These are phyloP conservation scores for Hymenoscyphus albidus DNA, from an alignment of 2,329 filamentous ascomycete genomes.

Conservation along the genomic window DNA sequence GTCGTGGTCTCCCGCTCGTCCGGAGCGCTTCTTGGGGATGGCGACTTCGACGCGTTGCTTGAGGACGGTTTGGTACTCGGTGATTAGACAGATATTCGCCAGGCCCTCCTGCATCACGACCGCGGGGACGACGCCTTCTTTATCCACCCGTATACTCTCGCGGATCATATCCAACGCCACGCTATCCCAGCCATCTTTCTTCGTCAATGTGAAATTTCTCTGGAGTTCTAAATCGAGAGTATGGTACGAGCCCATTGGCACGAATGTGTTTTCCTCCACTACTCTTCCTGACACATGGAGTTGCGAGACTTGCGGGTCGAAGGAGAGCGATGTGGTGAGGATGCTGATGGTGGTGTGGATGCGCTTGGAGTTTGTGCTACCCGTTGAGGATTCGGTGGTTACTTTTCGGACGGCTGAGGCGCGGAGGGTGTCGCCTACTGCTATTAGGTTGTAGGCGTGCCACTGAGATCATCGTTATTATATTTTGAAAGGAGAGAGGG, in stretches of 20 bases:
- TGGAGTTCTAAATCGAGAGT: constrained; percentile 82
- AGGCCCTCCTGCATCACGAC: constrained; percentile 90
- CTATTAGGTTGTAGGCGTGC: constrained; percentile 72
- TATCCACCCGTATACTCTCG: constrained; percentile 74
- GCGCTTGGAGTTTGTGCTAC: constrained; percentile 58
- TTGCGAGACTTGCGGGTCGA: constrained; percentile 63
- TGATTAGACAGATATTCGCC: constrained; percentile 79
- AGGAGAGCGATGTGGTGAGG: constrained; percentile 62
- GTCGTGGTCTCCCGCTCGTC: constrained; percentile 57
- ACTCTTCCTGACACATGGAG: constrained; percentile 66
- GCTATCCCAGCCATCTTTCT: constrained; percentile 84
- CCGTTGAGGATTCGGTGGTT: constrained; percentile 53
- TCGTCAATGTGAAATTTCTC: constrained; percentile 83
- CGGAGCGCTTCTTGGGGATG: constrained; percentile 64
- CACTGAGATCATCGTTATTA: constrained; percentile 44
- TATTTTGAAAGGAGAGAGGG: background rate
- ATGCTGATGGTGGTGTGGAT: constrained; percentile 64
- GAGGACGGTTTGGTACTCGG: constrained; percentile 72
- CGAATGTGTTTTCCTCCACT: constrained; percentile 61
- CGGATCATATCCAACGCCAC: constrained; percentile 74
- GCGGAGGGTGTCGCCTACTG: constrained; percentile 59
- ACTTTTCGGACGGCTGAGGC: constrained; percentile 65
- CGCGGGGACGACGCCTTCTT: constrained; percentile 78
- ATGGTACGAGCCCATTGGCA: constrained; percentile 64
- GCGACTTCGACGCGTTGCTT: constrained; percentile 65